Evolutionary conservation across 352 stramenopile species (phyloP), one percentile per base, ranked within the genome.

Genomic region (Phytophthora idaei): DNA sequence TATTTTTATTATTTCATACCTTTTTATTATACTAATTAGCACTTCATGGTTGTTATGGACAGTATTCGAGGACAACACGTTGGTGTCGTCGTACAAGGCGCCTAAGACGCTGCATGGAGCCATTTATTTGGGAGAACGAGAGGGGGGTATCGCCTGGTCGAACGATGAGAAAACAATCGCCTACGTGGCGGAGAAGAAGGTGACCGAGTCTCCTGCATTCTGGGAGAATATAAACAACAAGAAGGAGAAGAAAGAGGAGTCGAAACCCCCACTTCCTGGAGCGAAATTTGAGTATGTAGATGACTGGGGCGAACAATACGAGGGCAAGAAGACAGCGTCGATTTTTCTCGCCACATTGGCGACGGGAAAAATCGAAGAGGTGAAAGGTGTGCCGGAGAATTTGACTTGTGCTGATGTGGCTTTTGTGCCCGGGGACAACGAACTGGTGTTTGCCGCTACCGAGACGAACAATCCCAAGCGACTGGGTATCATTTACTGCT

Each of bases 281-380:
- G 64, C 64, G 54, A 89, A 94, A 69, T 97, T 86, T 59, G 78
- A 89, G 45, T 78, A 81, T 36, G 64, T 90, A 36, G 81, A 93
- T 21, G 88, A 97, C 61, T 95, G 86, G 84, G 89, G 89, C 15
- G 89, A 97, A 68, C 87, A 90, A 46, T 94, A 94, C 61, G 83
- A 87, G 7, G 88, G 82, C 41, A 89, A 93, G 61, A 83, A 85
- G 64, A 90, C 76, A 1, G 80, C 78, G 28, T 73, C 67, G 1
- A 81, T 95, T 47, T 95, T 92, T 63, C 41, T 93, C 17, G 77
- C 85, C 7, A 83, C 81, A 15, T 49, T 95, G 31, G 71, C 63
- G 10, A 90, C 78, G 8, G 82, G 78, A 21, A 85, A 87, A 47
- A 89, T 90, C 48, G 69, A 89, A 1, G 74, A 83, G n/a, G 74